Evolutionary conservation across 2,329 filamentous ascomycete species (phyloP).

Genomic region (Rutstroemia sp.): DNA sequence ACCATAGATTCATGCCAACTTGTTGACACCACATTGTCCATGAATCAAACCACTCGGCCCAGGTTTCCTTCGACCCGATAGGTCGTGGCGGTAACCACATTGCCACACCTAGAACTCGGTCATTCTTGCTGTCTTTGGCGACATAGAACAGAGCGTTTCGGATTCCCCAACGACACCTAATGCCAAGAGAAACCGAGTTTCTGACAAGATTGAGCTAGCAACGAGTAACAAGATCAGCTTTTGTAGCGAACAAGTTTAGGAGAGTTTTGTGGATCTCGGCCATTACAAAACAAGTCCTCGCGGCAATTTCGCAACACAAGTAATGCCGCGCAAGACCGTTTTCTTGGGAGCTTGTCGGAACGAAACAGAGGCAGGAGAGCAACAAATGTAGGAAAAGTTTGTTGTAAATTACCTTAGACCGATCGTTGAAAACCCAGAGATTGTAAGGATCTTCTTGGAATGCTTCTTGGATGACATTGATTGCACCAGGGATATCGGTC

Average conservation of each 20-base stretch:
- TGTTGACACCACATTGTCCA: constrained; percentile 63
- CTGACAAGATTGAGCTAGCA: constrained; percentile 17
- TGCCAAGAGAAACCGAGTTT: constrained; percentile 32
- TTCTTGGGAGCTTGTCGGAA: background rate
- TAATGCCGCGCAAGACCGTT: background rate
- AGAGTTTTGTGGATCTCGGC: background rate
- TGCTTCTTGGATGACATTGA: constrained; percentile 58
- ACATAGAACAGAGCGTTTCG: constrained; percentile 63
- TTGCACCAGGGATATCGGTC: constrained; percentile 54
- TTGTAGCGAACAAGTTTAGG: background rate
- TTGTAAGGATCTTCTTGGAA: constrained; percentile 63
- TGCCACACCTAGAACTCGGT: constrained; percentile 58
- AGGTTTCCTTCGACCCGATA: constrained; percentile 41
- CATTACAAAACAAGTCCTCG: background rate
- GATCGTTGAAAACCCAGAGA: constrained; percentile 54
- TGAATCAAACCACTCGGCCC: constrained; percentile 53
- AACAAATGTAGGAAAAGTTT: background rate
- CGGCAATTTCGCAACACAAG: background rate
- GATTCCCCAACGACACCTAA: constrained; percentile 65
- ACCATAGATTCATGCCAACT: constrained; percentile 58
- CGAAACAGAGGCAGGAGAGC: background rate
- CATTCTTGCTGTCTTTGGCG: constrained; percentile 47
- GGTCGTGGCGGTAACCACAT: constrained; percentile 62
- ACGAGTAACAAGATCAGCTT: background rate
- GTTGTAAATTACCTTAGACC: constrained; percentile 35